A percentile compares a stretch with the other conserved stretches of the same genome.
Conservation (phyloP, 441 rosid genomes). For the Viola pubescens region DNA sequence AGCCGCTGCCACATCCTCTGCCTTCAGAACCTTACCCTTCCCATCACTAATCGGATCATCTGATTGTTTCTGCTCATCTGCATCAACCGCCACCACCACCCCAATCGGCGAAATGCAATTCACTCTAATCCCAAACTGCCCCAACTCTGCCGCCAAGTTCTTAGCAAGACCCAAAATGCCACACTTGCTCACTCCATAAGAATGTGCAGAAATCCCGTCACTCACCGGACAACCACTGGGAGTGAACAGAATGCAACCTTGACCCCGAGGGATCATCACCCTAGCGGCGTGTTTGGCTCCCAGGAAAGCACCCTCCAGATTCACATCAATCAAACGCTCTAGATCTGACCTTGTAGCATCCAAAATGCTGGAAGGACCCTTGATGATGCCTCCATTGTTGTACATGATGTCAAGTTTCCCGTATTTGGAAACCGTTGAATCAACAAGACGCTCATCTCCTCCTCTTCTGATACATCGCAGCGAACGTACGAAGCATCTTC, state of each 20-base stretch:
- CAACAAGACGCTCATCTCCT: neutral
- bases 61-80: conserved; percentile 57
- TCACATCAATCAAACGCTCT: conserved; percentile 7
- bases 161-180: conserved; percentile 9
- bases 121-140: conserved; percentile 32
- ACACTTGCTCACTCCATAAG: conserved; percentile 10
- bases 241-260: conserved; percentile 11
- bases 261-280: conserved; percentile 24
- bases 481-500: conserved; percentile 7
- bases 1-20: conserved; percentile 13
- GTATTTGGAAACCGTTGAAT: conserved; percentile 4
- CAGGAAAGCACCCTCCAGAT: conserved; percentile 11
- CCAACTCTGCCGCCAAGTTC: conserved; percentile 33
- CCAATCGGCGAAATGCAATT: conserved; percentile 38
- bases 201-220: conserved; percentile 3
- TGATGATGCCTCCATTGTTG: conserved; percentile 16
- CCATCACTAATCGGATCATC: conserved; percentile 55
- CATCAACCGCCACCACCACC: conserved; percentile 16
- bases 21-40: conserved; percentile 44
- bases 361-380: neutral
- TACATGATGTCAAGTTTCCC: conserved; percentile 17
- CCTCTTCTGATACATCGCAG: conserved; percentile 12
- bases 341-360: conserved; percentile 3
- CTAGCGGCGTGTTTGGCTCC: conserved; percentile 18
- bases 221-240: conserved; percentile 7